phyloP scores from a whole-genome alignment of 108 stramenopile species.

The Craspedostauros australis region DNA sequence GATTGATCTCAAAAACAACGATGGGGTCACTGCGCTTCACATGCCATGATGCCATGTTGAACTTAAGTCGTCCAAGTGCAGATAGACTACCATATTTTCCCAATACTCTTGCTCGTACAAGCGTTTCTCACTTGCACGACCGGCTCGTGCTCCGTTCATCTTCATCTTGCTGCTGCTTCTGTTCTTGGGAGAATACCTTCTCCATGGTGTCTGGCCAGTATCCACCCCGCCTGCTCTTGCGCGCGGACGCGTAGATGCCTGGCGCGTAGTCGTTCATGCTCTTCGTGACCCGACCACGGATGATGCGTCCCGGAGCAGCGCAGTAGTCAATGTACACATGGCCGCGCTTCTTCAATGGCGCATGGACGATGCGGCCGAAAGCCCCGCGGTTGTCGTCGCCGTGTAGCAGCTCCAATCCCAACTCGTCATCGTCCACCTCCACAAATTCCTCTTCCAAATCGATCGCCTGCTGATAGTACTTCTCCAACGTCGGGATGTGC shows the following conservation, averaged over 20 bases:
- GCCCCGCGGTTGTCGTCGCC: slow-evolving; percentile 44
- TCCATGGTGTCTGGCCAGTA: slow-evolving; percentile 64
- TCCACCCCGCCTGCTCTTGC: slow-evolving; percentile 81
- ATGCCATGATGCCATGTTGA: too few species aligned
- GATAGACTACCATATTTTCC: too few species aligned
- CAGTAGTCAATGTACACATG: slow-evolving; percentile 77
- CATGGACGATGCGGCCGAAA: slow-evolving; percentile 71
- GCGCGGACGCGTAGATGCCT: slow-evolving; percentile 60
- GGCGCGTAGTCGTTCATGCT: slow-evolving; percentile 46
- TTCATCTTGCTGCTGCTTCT: too few species aligned
- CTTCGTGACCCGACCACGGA: slow-evolving; percentile 54
- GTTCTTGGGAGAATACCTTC: slow-evolving; percentile 5
- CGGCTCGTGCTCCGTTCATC: too few species aligned
- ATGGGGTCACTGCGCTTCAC: neutral
- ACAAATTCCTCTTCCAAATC: slow-evolving; percentile 38
- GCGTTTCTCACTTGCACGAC: too few species aligned
- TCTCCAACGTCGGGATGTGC: slow-evolving; percentile 16
- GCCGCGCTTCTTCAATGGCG: slow-evolving; percentile 75
- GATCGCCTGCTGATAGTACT: slow-evolving; percentile 24
- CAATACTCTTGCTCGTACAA: too few species aligned
- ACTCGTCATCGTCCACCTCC: slow-evolving; percentile 45
- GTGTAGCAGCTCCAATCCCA: slow-evolving; percentile 65
- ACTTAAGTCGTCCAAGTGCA: too few species aligned
- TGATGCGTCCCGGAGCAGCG: slow-evolving; percentile 50
- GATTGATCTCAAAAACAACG: neutral